Percentiles rank a stretch among this genome's conserved stretches.
Evolutionary conservation across 2,329 filamentous ascomycete genomes (phyloP).

Genomic region (Colletotrichum lupini): DNA sequence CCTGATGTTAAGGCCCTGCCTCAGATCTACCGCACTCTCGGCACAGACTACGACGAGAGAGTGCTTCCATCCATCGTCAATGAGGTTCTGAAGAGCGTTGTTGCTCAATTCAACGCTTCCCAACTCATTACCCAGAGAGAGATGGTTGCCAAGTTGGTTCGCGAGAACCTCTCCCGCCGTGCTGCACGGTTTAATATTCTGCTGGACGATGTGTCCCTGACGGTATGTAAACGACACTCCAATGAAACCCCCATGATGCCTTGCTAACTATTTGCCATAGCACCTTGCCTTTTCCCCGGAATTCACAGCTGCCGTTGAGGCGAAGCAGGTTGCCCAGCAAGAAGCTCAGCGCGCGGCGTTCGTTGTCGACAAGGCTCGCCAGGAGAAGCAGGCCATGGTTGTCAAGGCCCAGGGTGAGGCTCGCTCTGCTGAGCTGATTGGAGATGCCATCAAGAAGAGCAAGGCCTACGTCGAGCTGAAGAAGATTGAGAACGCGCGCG

Average conservation of each 20-base stretch:
- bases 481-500: slow-evolving; percentile 95
- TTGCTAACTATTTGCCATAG: slow-evolving; percentile 51
- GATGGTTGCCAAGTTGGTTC: slow-evolving; percentile 89
- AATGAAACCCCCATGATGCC: not conserved
- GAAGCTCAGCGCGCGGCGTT: slow-evolving; percentile 98
- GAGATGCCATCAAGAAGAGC: slow-evolving; percentile 99
- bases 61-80: slow-evolving; percentile 98
- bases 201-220: slow-evolving; percentile 96
- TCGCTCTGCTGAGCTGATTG: slow-evolving; percentile 95
- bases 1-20: slow-evolving; percentile 89
- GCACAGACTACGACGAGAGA: slow-evolving; percentile 95
- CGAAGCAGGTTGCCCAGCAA: slow-evolving; percentile 83
- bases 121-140: slow-evolving; percentile 99
- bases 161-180: slow-evolving; percentile 90
- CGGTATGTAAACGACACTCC: slow-evolving; percentile 65
- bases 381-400: slow-evolving; percentile 99
- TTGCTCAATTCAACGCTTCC: slow-evolving; percentile 98
- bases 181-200: slow-evolving; percentile 97
- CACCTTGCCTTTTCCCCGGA: slow-evolving; percentile 80
- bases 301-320: slow-evolving; percentile 79
- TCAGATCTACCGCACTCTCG: slow-evolving; percentile 96
- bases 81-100: slow-evolving; percentile 97
- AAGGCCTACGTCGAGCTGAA: slow-evolving; percentile 96
- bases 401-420: slow-evolving; percentile 99
- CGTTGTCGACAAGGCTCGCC: slow-evolving; percentile 97